Evolutionary conservation across 371 early-diverging fungal genomes (phyloP), one percentile per base, ranked within the genome.

Genomic region (Mucor velutinosus): DNA sequence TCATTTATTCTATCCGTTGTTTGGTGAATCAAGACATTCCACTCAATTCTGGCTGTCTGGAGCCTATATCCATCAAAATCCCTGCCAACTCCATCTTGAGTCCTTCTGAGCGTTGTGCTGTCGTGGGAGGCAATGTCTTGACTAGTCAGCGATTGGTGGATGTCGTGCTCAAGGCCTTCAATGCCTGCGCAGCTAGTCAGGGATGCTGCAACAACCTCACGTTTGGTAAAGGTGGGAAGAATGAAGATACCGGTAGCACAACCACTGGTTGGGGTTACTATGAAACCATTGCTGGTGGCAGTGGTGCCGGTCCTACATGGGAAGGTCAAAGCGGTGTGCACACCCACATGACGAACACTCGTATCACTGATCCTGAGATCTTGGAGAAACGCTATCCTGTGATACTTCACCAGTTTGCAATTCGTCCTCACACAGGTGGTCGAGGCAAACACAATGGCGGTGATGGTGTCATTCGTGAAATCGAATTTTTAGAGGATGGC

Each of bases 131-230:
- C 62, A 98, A 98, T 70, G 99, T 98, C 1, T 70, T 97, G 70
- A 97, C 98, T 0, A 93, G 93, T 39, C 99, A 98, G 80, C 84
- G 99, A 17, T 73, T 97, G 12, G 95, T 94, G 17, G 99, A 98
- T 73, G 95, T 95, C 12, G 89, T 97, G 7, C 74, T 98, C 27
- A 89, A 90, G 58, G 94, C 97, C 0, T 97, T 98, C 77, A 81
- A 86, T 11, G 96, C 94, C 0, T 93, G 94, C 65, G 97, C 97
- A 1, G 98, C 97, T 0, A 92, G 92, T 39, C 97, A 98, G 78
- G 99, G 98, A 1, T 94, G 94, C 72, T 93, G 93, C 84, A 98
- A 97, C 82, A 98, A 98, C 74, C 78, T 97, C 60, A 97, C 99
- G 0, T 98, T 97, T 77, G 99, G 99, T 7, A 88, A 88, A 30